These are phyloP conservation scores for Cynanchum wilfordii DNA, from an alignment of 257 asterid species.

Conservation along the genomic window DNA sequence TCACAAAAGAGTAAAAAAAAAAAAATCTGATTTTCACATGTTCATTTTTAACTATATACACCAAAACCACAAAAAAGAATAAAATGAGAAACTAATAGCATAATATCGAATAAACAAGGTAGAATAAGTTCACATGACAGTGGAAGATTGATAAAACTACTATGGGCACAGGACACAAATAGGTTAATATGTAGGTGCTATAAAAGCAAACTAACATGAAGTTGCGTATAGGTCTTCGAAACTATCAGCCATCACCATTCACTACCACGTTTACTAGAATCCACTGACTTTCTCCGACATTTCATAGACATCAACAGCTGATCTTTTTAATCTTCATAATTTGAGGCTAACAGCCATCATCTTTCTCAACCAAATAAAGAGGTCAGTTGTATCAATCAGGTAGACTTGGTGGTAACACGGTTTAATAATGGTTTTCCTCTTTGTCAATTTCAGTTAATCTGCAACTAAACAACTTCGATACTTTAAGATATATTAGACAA, in stretches of 20 bases:
- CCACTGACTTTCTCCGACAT: background rate
- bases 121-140: background rate
- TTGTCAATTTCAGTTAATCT: background rate
- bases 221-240: background rate
- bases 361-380: background rate
- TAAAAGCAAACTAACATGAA: background rate
- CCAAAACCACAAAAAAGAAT: background rate
- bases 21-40: background rate
- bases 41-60: background rate
- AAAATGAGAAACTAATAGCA: background rate
- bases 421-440: background rate
- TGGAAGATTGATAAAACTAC: background rate
- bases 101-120: background rate
- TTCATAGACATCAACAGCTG: background rate
- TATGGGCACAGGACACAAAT: background rate
- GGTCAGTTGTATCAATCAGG: background rate
- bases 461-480: background rate
- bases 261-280: background rate
- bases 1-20: constrained; percentile 14
- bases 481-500: background rate
- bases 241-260: background rate
- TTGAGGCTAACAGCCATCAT: background rate
- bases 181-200: background rate
- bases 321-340: background rate
- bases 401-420: background rate